Evolutionary conservation across 1,139 yeast species (phyloP), one percentile per base, ranked within the genome.

Genomic region (Diutina catenulata): DNA sequence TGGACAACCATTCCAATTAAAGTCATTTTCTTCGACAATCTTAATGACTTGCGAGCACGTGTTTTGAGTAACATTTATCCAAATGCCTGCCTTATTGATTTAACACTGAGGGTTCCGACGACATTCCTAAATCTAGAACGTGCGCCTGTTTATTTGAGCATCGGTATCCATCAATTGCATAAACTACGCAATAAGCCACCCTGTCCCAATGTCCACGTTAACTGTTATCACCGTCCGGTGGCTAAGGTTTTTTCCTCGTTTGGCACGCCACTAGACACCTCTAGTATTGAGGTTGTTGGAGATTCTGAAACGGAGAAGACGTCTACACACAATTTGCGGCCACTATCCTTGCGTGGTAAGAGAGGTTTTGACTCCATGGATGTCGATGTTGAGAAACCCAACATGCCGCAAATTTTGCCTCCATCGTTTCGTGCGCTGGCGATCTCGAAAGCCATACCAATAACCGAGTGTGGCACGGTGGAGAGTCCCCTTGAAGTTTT

Each of bases 121-220:
- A 15, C 19, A 2, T 19, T 29, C 15, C 18, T 29, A 7, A 29
- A 29, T 18, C 13, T 19, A 7, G 23, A 18, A 10, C 22, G 23
- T 8, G 15, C 33, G n/a, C 4, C 22, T 2, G 15, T 29, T 7
- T 5, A 29, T 29, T 10, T 29, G 6, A 16, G n/a, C 14, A 19
- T 29, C 11, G 33, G 33, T 10, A 29, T 29, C n/a, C 33, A 29
- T 19, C 33, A 29, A 29, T 16, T 29, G 8, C 33, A 29, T 11
- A 14, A 29, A 19, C 15, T 29, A 9, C 18, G 19, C 20, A 23
- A 23, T 7, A 29, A 29, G 6, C 33, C 33, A 4, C 33, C 23
- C 10, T 29, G 33, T 11, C 10, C n/a, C 13, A 16, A 19, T 5
- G 19, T 29, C 11, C 33, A 29, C 19, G 33, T 29, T 3, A 29